These are phyloP conservation scores for Porpolomopsis calyptriformis DNA, from an alignment of 768 basidiomycete genomes.

Conservation along the genomic window DNA sequence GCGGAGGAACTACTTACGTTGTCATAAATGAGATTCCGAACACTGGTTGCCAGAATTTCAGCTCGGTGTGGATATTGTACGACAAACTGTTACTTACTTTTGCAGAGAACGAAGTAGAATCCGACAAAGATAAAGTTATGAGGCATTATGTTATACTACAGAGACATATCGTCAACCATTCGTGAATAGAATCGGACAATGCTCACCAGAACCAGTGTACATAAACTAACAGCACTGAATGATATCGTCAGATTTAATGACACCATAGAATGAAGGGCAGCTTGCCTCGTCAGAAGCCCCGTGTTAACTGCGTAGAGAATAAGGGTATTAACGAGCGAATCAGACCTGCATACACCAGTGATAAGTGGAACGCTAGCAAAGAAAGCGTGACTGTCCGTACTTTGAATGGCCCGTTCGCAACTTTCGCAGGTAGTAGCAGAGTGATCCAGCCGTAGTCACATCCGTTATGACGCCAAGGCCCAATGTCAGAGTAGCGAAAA, in stretches of 20 bases:
- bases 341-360: conserved; percentile 26
- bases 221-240: conserved; percentile 34
- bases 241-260: not conserved
- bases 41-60: conserved; percentile 17
- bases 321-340: conserved; percentile 46
- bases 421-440: conserved; percentile 44
- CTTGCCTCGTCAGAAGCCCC: conserved; percentile 47
- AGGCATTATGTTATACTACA: conserved; percentile 43
- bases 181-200: not conserved
- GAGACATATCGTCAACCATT: not conserved
- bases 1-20: not conserved
- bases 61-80: not conserved
- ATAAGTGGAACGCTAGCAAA: not conserved
- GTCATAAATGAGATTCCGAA: conserved; percentile 29
- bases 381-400: conserved; percentile 16
- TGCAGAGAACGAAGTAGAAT: conserved; percentile 49
- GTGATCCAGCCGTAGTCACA: conserved; percentile 36
- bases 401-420: conserved; percentile 39
- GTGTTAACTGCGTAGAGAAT: conserved; percentile 56
- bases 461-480: conserved; percentile 42
- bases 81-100: conserved; percentile 30
- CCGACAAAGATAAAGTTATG: conserved; percentile 45
- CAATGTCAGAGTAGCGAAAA: conserved; percentile 38
- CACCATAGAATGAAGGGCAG: conserved; percentile 1
- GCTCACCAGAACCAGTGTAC: conserved; percentile 27